Percentiles rank a stretch among this genome's conserved stretches.
These are phyloP conservation scores for Oryza australiensis DNA, from an alignment of 176 grass and related monocot genomes.

Conservation along the genomic window DNA sequence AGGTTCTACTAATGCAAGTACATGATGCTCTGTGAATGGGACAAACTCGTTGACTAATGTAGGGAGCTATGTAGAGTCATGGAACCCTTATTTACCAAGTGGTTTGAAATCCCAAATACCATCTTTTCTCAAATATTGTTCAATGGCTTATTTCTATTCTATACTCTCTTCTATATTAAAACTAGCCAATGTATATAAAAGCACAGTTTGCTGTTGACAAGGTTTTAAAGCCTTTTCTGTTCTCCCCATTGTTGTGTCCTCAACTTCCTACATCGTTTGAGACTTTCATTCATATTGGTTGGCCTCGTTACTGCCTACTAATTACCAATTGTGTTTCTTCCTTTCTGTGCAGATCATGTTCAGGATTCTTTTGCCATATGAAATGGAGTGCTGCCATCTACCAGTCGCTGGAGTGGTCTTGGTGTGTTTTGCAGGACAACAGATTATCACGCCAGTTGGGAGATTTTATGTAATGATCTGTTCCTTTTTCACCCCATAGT, in stretches of 20 bases:
- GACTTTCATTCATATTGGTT: slow-evolving; percentile 11
- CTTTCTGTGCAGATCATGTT: slow-evolving; percentile 36
- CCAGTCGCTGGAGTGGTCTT: slow-evolving; percentile 17
- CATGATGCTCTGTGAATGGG: neutral
- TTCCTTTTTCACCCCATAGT: slow-evolving; percentile 33
- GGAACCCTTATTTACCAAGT: neutral
- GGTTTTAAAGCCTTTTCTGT: neutral
- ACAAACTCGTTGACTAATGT: neutral
- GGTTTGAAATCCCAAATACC: neutral
- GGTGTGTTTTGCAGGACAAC: slow-evolving; percentile 27
- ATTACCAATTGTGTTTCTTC: slow-evolving; percentile 7
- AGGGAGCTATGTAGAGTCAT: neutral
- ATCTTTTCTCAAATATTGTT: neutral
- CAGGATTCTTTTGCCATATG: slow-evolving; percentile 37
- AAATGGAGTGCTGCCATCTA: slow-evolving; percentile 18
- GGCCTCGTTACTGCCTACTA: neutral
- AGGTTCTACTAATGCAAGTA: neutral
- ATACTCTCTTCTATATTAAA: neutral
- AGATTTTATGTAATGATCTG: slow-evolving; percentile 40
- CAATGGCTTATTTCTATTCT: neutral
- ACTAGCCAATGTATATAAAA: neutral
- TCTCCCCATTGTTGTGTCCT: neutral
- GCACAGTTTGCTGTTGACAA: neutral
- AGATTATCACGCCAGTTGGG: slow-evolving; percentile 32
- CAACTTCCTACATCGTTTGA: neutral